Conservation (phyloP, 176 grass and related monocot species). For the Raddia guianensis region DNA sequence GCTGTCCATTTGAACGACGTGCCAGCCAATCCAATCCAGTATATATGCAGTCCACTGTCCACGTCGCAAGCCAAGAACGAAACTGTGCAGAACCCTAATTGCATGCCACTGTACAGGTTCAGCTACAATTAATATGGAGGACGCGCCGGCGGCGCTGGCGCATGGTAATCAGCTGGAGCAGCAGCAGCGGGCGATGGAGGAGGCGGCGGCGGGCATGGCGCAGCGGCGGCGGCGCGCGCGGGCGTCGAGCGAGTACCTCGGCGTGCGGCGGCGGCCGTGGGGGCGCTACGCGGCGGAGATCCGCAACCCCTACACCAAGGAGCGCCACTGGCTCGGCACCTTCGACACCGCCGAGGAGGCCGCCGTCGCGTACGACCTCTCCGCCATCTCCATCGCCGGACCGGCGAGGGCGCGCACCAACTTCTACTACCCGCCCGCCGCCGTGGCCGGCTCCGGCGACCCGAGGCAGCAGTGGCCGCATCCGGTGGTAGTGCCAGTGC, state of each 20-base stretch:
- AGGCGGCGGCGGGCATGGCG: neutral
- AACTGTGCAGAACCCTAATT: neutral
- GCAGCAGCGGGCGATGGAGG: neutral
- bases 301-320: constrained; percentile 74
- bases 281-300: constrained; percentile 74
- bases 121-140: constrained; percentile 10
- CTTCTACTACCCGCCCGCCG: constrained; percentile 54
- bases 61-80: neutral
- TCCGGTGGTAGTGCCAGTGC: neutral
- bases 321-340: constrained; percentile 78
- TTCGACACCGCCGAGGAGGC: constrained; percentile 76
- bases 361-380: constrained; percentile 70
- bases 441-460: neutral
- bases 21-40: neutral
- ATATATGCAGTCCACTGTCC: neutral
- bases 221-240: constrained; percentile 44
- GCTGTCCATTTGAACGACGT: constrained; percentile 4
- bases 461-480: neutral
- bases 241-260: constrained; percentile 72
- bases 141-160: neutral
- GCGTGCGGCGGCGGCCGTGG: constrained; percentile 72
- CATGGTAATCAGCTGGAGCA: neutral
- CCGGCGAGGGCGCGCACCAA: constrained; percentile 56
- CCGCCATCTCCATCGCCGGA: constrained; percentile 66
- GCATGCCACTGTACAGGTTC: neutral